Conservation (phyloP, 805 yeast species). For the Saccharomycopsis sp. region DNA sequence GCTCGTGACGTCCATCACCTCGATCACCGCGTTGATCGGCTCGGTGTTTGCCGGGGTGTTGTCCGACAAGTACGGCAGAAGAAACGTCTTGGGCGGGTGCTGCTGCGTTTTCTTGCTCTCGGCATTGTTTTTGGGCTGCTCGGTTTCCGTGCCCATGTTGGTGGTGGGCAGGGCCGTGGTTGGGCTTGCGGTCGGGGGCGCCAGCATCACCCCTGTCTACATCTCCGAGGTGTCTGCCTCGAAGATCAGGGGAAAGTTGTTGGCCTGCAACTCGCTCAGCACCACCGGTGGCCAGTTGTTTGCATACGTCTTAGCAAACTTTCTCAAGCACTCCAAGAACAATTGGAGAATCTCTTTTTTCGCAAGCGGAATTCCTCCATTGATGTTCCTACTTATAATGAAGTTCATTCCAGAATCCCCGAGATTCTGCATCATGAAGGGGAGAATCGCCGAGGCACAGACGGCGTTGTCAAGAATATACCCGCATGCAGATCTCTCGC, state of each 20-base stretch:
- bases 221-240: conserved; percentile 44
- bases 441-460: conserved; percentile 30
- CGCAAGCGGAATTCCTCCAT: conserved; percentile 35
- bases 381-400: conserved; percentile 29
- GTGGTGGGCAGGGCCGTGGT: conserved; percentile 51
- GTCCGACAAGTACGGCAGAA: conserved; percentile 43
- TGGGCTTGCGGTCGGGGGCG: conserved; percentile 68
- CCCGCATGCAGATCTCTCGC: conserved; percentile 34
- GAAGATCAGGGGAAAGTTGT: conserved; percentile 31
- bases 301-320: conserved; percentile 34
- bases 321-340: conserved; percentile 24
- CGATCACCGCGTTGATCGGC: conserved; percentile 48
- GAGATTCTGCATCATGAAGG: conserved; percentile 32
- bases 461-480: conserved; percentile 37
- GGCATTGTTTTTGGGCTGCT: conserved; percentile 40
- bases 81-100: conserved; percentile 31
- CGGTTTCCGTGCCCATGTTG: conserved; percentile 32
- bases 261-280: conserved; percentile 33
- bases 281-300: conserved; percentile 44
- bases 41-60: conserved; percentile 41
- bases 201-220: conserved; percentile 55
- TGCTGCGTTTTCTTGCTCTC: conserved; percentile 39
- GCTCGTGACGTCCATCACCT: conserved; percentile 36
- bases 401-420: conserved; percentile 46
- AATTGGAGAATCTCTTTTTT: conserved; percentile 35